Conservation (phyloP, 208 protist genomes). For the Trypanosoma cruzi region DNA sequence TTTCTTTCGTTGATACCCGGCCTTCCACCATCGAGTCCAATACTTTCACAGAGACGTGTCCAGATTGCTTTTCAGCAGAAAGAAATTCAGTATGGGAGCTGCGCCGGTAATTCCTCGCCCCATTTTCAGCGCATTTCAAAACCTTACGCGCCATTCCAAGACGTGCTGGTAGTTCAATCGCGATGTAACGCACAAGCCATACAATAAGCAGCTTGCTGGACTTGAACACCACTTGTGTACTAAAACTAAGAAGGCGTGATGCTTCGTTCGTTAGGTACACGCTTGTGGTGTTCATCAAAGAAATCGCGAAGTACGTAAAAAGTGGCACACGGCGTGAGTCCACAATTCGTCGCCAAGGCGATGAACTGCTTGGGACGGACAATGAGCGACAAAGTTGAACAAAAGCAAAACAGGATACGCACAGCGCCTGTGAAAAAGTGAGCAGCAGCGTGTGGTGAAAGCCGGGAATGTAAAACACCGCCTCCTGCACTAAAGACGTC, state of each 20-base stretch:
- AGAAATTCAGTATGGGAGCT: background rate
- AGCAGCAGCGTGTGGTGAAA: slow-evolving; percentile 50
- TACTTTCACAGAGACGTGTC: background rate
- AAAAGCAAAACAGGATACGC: slow-evolving; percentile 33
- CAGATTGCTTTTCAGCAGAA: background rate
- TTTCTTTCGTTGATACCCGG: background rate
- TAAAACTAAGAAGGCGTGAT: slow-evolving; percentile 48
- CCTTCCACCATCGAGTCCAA: background rate
- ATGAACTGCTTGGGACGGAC: background rate
- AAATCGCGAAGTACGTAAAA: slow-evolving; percentile 45
- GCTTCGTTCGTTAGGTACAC: slow-evolving; percentile 53
- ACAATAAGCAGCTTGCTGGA: slow-evolving; percentile 64
- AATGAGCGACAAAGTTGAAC: slow-evolving; percentile 24
- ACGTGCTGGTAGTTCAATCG: slow-evolving; percentile 28
- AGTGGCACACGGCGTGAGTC: slow-evolving; percentile 32
- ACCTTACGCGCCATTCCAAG: background rate
- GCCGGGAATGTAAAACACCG: slow-evolving; percentile 59
- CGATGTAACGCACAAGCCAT: slow-evolving; percentile 34
- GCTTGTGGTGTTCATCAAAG: slow-evolving; percentile 42
- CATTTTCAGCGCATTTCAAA: background rate
- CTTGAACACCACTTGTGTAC: slow-evolving; percentile 67
- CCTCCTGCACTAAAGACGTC: slow-evolving; percentile 44
- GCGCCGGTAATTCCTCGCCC: background rate
- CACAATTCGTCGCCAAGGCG: slow-evolving; percentile 14
- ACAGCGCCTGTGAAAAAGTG: slow-evolving; percentile 39